Percentiles rank a stretch among this genome's conserved stretches.
These are phyloP conservation scores for Botryotinia globosa DNA, from an alignment of 2,329 filamentous ascomycete genomes.

Conservation along the genomic window DNA sequence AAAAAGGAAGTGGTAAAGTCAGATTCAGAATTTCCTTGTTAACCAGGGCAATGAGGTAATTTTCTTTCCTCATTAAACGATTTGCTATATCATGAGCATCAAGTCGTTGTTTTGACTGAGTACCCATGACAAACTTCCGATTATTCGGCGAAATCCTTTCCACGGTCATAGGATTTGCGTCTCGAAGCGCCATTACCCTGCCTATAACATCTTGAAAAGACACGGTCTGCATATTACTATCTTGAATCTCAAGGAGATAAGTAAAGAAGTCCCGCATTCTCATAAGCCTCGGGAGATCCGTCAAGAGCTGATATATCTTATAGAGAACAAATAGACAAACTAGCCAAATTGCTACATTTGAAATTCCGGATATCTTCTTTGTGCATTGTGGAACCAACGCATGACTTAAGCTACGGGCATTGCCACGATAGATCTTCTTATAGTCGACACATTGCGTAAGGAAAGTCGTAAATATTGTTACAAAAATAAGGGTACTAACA, in stretches of 20 bases:
- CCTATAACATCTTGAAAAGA: slow-evolving; percentile 72
- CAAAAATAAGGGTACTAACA: slow-evolving; percentile 60
- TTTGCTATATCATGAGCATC: slow-evolving; percentile 98
- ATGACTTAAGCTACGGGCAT: slow-evolving; percentile 46
- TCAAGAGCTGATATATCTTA: slow-evolving; percentile 54
- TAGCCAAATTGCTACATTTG: slow-evolving; percentile 51
- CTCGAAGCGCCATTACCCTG: slow-evolving; percentile 66
- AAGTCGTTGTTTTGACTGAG: slow-evolving; percentile 87
- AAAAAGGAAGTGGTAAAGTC: slow-evolving; percentile 79
- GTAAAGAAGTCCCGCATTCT: slow-evolving; percentile 69
- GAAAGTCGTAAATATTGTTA: slow-evolving; percentile 66
- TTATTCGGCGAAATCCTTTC: slow-evolving; percentile 56
- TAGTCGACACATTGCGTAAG: slow-evolving; percentile 69
- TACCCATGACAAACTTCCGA: slow-evolving; percentile 58
- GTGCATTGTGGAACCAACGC: slow-evolving; percentile 62
- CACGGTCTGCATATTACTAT: slow-evolving; percentile 69
- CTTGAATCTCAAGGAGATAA: slow-evolving; percentile 64
- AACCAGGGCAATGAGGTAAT: slow-evolving; percentile 93
- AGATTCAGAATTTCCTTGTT: slow-evolving; percentile 95
- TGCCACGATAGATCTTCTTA: slow-evolving; percentile 47
- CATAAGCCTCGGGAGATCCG: slow-evolving; percentile 57
- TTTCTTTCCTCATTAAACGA: slow-evolving; percentile 91
- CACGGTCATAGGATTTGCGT: slow-evolving; percentile 66
- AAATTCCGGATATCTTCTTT: slow-evolving; percentile 42
- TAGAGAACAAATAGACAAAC: slow-evolving; percentile 64